Base-by-base conservation (phyloP, 139 green algal species). In the Gonium pectorale region DNA sequence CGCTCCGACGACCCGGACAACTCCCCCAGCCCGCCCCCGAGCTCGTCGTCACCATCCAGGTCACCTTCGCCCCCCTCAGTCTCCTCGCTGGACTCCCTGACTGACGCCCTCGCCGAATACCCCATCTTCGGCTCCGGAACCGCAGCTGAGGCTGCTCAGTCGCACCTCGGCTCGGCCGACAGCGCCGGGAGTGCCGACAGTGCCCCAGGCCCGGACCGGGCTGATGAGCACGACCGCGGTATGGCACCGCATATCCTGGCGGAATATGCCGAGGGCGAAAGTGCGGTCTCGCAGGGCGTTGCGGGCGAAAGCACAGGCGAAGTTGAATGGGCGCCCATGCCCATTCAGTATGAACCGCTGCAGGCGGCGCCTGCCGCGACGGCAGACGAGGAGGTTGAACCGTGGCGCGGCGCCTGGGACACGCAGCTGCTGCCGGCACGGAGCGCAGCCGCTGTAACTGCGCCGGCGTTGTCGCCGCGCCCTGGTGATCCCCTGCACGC, bases 361-460 rank as follows among this genome's bases (percentile, higher is more conserved):
- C 75, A 72, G 54, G 29, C 54, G 40, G 26, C 38, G 31, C 3
- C 27, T 0, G 2, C 41, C 29, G 19, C 75, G n/a, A 17, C n/a
- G 17, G 3, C 33, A 26, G 44, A 2, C 31, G 5, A 9, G 5
- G 51, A 66, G 43, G 43, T 21, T 24, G 75, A 82, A 59, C 75
- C 75, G 2, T 82, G 75, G 75, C n/a, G 5, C 17, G 75, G 75
- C 4, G 75, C 75, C 40, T 82, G 56, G 51, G 75, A 82, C 59
- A 33, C 56, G 3, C 54, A n/a, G n/a, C n/a, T n/a, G n/a, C n/a
- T n/a, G n/a, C n/a, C n/a, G n/a, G n/a, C n/a, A n/a, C n/a, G n/a
- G n/a, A n/a, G n/a, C n/a, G n/a, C n/a, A n/a, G n/a, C n/a, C n/a
- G n/a, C n/a, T n/a, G n/a, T n/a, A n/a, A n/a, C n/a, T n/a, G n/a